Percentiles rank a stretch among this genome's conserved stretches.
Evolutionary conservation across 805 yeast genomes (phyloP).

Genomic region (Saccharomyces paradoxus): DNA sequence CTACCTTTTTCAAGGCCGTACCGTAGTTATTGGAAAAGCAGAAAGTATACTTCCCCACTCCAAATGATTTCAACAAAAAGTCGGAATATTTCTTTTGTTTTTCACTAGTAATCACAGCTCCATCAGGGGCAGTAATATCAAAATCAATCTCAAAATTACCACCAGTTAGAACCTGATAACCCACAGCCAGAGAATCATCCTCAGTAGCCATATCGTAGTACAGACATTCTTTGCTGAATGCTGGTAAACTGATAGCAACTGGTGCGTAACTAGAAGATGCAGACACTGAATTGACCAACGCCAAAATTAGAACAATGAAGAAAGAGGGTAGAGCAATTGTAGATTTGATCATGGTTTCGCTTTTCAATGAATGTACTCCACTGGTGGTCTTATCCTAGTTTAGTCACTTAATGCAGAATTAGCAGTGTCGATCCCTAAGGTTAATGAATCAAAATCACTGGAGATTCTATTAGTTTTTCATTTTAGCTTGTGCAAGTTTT

Average conservation of each 20-base stretch:
- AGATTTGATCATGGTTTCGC: constrained; percentile 1
- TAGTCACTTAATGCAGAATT: not conserved
- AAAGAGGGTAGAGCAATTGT: not conserved
- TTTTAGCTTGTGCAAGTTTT: not conserved
- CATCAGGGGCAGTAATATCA: constrained; percentile 48
- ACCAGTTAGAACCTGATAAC: constrained; percentile 52
- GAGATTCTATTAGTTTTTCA: not conserved
- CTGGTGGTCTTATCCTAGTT: not conserved
- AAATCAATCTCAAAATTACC: constrained; percentile 64
- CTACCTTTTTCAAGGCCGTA: constrained; percentile 56
- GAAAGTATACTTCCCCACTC: constrained; percentile 55
- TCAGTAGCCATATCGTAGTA: constrained; percentile 32
- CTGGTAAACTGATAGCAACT: constrained; percentile 31
- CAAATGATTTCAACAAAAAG: constrained; percentile 48
- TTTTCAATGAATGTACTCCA: not conserved
- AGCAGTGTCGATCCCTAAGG: not conserved
- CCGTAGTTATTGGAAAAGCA: constrained; percentile 60
- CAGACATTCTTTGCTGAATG: constrained; percentile 39
- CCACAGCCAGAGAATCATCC: constrained; percentile 34
- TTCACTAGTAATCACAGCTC: constrained; percentile 40
- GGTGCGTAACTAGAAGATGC: constrained; percentile 29
- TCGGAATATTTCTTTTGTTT: constrained; percentile 58
- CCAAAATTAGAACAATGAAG: not conserved
- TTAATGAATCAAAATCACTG: not conserved
- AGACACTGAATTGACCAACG: constrained; percentile 7